Evolutionary conservation across 257 asterid species (phyloP), one percentile per base, ranked within the genome.

Genomic region (Prunella vulgaris): DNA sequence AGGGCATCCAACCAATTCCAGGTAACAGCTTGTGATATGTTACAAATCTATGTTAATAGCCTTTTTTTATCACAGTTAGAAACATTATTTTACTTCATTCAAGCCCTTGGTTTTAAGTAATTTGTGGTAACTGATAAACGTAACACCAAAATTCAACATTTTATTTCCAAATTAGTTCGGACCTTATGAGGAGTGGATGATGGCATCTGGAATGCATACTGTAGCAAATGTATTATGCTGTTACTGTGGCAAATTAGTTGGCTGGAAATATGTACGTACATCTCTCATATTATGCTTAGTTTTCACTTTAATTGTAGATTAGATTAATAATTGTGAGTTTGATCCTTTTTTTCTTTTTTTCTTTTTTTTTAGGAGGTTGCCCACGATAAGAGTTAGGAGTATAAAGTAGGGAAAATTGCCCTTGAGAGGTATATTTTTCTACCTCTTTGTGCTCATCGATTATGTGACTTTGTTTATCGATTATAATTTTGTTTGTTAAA

Each of bases 211-310:
- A 53, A 75, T 70, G 89, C 95, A 92, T 64, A 90, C 90, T 0
- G 90, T 92, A 0, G 90, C 88, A 2, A 97, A 92, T 73, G 80
- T 85, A 20, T 92, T 80, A 74, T 92, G 98, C 78, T 84, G 90
- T 81, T 80, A 69, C 63, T 92, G 98, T 42, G 93, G 97, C 33
- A 92, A 88, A 59, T 78, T 80, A 38, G 80, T 88, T 60, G 97
- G 98, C 64, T 92, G 98, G 97, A 92, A 92, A 92, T 89, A 89
- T 32, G 97, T 92, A 83, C 12, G 59, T 58, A 59, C 15, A 10
- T 22, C 59, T 63, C 75, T 67, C 32, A 0, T 60, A 2, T 18
- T 35, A 10, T 28, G 15, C 15, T 35, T 28, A 2, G 8, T 54
- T 64, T 28, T 66, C 37, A 1, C 37, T 40, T 10, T 30, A 52